Evolutionary conservation across 2,329 filamentous ascomycete genomes (phyloP), one percentile per base, ranked within the genome.

Genomic region (Acrocalymma vagum): DNA sequence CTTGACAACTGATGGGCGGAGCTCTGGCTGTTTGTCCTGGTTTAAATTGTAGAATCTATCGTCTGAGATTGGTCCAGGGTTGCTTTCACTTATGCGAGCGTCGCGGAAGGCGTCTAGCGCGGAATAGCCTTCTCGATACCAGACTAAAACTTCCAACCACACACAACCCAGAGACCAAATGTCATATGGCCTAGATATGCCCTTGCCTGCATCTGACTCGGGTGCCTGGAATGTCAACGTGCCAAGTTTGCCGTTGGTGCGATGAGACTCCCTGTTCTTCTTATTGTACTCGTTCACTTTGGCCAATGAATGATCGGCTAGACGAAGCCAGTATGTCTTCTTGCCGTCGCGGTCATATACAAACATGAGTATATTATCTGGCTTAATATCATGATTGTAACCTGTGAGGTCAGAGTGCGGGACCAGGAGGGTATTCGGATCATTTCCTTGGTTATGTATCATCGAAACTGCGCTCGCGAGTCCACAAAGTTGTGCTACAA

Each of bases 141-240:
- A 65, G 2, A 60, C 45, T 7, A 49, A 45, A 6, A 53, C 35
- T 23, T 62, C 60, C 10, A 55, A 47, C 23, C 48, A 53, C 2
- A 63, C 40, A 27, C 57, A 62, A 3, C 60, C 60, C 3, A 65
- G 38, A 9, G 72, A 70, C 72, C 71, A 75, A 2, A 70, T 63
- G 37, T 76, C 73, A 25, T 53, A 44, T 10, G 44, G 44, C 16
- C 46, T 29, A 9, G 52, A 53, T 6, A 42, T 45, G 9, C 4
- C 30, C 11, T 18, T 13, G 2, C 35, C 39, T 9, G 23, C 18
- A 1, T 17, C 10, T 5, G 15, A 29, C 18, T 53, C 47, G 2
- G 45, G 47, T 22, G 45, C 38, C 9, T 38, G 33, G 24, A 51
- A 51, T 7, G 22, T 33, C 5, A 38, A 42, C 11, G 41, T 41